A percentile compares a stretch with the other conserved stretches of the same genome.
These are phyloP conservation scores for Pisolithus sp. DNA, from an alignment of 768 basidiomycete genomes.

Conservation along the genomic window DNA sequence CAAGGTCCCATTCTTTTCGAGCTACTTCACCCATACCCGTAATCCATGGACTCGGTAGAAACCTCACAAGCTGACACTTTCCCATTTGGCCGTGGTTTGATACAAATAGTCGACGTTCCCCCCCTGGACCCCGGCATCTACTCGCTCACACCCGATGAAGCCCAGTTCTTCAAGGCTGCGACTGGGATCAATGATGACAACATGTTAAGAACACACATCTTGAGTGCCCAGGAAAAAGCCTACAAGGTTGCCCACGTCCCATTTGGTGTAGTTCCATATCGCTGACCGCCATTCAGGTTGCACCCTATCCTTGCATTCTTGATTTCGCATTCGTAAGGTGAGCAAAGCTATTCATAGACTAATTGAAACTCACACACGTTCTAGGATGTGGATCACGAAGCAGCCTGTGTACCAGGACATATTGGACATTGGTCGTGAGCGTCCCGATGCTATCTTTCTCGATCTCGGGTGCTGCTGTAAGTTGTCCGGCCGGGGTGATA, in stretches of 20 bases:
- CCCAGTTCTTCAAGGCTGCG: slow-evolving; percentile 18
- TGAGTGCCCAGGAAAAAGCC: slow-evolving; percentile 22
- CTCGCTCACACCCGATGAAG: slow-evolving; percentile 1
- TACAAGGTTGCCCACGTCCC: slow-evolving; percentile 12
- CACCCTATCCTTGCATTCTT: slow-evolving; percentile 23
- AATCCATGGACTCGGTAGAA: too few relatives aligned
- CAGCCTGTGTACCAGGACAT: slow-evolving; percentile 12
- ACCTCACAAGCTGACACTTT: too few relatives aligned
- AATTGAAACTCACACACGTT: too few relatives aligned
- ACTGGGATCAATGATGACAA: slow-evolving; percentile 23
- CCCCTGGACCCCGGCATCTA: not conserved
- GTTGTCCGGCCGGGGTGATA: slow-evolving; percentile 6
- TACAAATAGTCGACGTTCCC: not conserved
- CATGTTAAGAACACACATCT: slow-evolving; percentile 19
- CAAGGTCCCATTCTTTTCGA: too few relatives aligned
- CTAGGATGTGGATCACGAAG: not conserved
- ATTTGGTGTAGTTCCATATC: not conserved
- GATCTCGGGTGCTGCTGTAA: slow-evolving; percentile 38
- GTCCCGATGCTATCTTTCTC: slow-evolving; percentile 30
- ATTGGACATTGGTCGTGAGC: slow-evolving; percentile 28
- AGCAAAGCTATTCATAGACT: not conserved
- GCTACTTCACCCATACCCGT: too few relatives aligned
- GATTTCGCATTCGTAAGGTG: slow-evolving; percentile 17
- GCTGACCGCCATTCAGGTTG: not conserved
- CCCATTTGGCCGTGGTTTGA: too few relatives aligned